Evolutionary conservation across 2,329 filamentous ascomycete species (phyloP), one percentile per base, ranked within the genome.

Genomic region (Colletotrichum chrysophilum): DNA sequence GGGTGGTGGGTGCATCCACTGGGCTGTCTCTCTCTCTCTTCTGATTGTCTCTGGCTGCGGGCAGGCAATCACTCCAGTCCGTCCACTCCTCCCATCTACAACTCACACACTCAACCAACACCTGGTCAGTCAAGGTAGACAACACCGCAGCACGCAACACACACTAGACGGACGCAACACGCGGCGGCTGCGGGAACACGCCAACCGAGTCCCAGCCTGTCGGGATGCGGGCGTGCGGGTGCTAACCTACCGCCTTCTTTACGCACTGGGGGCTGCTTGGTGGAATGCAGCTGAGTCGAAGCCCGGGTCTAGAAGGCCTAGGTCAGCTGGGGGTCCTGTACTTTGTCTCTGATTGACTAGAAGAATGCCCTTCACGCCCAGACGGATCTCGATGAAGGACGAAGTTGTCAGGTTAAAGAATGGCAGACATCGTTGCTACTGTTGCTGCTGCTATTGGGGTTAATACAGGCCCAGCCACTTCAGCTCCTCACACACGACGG

Each of bases 171-270:
- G 38, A 66, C 64, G 64, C 66, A 34, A 52, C 66, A 60, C 48
- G 66, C 43, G 48, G 30, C 48, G 66, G 13, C 52, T 38, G n/a
- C 32, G 32, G 18, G 67, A 61, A 55, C 28, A 66, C 67, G 12
- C 28, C 21, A 48, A 70, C 55, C 61, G 69, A 64, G 28, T 71
- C 21, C 72, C 72, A 72, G 61, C 36, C 72, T 75, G 68, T 72
- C 62, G 72, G 62, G 69, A 71, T 74, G 30, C 66, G 65, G 70
- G 70, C 66, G 24, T 26, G 66, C n/a, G 70, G 70, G 48, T 58
- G 32, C 69, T n/a, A 60, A 24, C 43, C n/a, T 24, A 52, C 43
- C 43, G 4, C 43, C 43, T 52, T 24, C 38, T 1, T 3, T 52
- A 1, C 43, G 43, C 55, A 18, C 16, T n/a, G 55, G 24, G 55